A percentile compares a stretch with the other conserved stretches of the same genome.
Evolutionary conservation across 2,329 filamentous ascomycete species (phyloP).

Genomic region (Akanthomyces lecanii): DNA sequence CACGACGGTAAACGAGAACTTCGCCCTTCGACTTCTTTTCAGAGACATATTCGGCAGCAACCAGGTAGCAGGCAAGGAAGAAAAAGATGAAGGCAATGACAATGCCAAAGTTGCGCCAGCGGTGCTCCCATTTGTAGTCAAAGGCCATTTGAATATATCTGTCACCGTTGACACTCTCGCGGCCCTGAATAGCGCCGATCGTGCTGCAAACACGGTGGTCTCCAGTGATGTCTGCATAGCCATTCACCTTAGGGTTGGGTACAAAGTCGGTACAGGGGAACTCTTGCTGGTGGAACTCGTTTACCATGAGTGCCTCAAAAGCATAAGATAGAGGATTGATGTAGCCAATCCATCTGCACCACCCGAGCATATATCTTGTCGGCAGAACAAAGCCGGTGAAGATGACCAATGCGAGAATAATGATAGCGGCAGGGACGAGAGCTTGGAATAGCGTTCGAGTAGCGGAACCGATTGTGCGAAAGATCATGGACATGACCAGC

Average conservation of each 20-base stretch:
- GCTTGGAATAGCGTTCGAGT: constrained; percentile 66
- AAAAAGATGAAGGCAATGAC: constrained; percentile 61
- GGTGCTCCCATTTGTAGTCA: constrained; percentile 53
- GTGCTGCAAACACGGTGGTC: constrained; percentile 52
- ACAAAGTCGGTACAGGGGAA: constrained; percentile 51
- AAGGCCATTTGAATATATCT: constrained; percentile 52
- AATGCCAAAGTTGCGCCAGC: constrained; percentile 70
- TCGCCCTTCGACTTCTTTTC: constrained; percentile 71
- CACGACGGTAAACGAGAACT: constrained; percentile 68
- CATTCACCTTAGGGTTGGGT: constrained; percentile 34
- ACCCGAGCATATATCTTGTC: constrained; percentile 66
- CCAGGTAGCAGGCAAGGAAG: constrained; percentile 58
- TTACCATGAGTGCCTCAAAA: constrained; percentile 77
- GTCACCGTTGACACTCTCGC: constrained; percentile 51
- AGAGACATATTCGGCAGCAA: constrained; percentile 62
- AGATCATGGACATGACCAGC: constrained; percentile 79
- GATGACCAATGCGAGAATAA: constrained; percentile 64
- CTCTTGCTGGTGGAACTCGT: constrained; percentile 68
- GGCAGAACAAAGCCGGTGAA: constrained; percentile 68
- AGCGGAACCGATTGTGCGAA: constrained; percentile 73
- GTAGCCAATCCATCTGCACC: constrained; percentile 82
- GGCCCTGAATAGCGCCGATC: constrained; percentile 54
- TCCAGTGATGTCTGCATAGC: constrained; percentile 33
- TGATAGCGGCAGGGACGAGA: constrained; percentile 55
- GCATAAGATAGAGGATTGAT: constrained; percentile 74